phyloP scores from a whole-genome alignment of 331 rosid genomes.

The Rhamnella rubrinervis region DNA sequence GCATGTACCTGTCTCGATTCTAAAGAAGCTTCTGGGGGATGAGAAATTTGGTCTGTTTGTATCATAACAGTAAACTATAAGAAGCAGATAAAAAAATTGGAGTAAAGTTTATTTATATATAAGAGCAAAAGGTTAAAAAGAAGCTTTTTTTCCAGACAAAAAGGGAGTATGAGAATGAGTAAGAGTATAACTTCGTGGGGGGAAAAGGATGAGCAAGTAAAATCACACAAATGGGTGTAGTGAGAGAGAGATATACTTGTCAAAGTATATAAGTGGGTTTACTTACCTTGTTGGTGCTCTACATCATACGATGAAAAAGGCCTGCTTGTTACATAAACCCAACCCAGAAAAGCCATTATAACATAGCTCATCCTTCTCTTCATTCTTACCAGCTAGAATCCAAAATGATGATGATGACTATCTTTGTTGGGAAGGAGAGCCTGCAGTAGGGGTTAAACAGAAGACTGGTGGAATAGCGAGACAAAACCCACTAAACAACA shows the following conservation, averaged over 20 bases:
- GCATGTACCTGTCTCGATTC: constrained; percentile 18
- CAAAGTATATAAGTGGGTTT: neutral
- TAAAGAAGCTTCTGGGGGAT: constrained; percentile 3
- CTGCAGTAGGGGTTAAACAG: neutral
- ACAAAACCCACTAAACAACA: neutral
- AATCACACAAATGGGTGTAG: neutral
- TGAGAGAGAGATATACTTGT: neutral
- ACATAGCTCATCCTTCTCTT: constrained; percentile 11
- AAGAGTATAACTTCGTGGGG: too few relatives aligned
- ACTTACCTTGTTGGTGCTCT: constrained; percentile 20
- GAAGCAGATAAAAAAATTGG: neutral
- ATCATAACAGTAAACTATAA: neutral
- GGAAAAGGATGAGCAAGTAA: neutral
- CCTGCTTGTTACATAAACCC: constrained; percentile 25
- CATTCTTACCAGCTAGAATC: constrained; percentile 12
- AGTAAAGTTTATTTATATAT: neutral
- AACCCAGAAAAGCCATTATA: constrained; percentile 21
- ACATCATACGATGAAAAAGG: constrained; percentile 4
- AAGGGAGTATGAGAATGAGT: too few relatives aligned
- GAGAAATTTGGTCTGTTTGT: constrained; percentile 21
- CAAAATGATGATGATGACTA: neutral
- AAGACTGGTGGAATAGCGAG: neutral
- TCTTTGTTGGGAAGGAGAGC: neutral
- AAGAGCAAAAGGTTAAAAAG: neutral
- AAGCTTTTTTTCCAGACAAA: too few relatives aligned